Conservation (phyloP, 441 rosid species). For the Corymbia citriodora region DNA sequence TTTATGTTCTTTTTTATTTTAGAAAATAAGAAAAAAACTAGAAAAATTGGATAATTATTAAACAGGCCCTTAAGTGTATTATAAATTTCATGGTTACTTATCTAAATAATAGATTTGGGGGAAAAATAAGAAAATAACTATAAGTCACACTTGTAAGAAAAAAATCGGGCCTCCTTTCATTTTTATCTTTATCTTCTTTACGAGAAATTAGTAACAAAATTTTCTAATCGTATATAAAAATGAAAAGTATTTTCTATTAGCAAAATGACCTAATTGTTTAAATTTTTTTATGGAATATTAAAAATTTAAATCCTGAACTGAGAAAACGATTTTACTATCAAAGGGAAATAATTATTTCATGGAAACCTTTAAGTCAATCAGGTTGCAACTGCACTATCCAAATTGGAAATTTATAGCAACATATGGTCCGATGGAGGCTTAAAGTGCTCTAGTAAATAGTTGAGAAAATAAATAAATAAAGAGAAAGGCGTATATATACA, state of each 20-base stretch:
- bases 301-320: too few relatives aligned
- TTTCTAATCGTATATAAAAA: not conserved
- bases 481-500: not conserved
- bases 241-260: not conserved
- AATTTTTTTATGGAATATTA: too few relatives aligned
- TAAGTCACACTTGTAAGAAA: not conserved
- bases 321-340: not conserved
- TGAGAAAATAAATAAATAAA: too few relatives aligned
- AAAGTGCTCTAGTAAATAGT: not conserved
- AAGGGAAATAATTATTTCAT: not conserved
- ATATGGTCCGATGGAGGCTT: not conserved
- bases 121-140: not conserved
- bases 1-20: too few relatives aligned
- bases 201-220: not conserved
- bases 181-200: not conserved
- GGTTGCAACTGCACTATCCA: not conserved
- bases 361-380: not conserved
- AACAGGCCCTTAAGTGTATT: not conserved
- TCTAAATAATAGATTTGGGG: not conserved
- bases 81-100: not conserved
- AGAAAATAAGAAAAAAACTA: too few relatives aligned
- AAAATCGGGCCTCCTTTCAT: not conserved
- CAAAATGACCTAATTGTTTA: not conserved
- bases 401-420: not conserved
- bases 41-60: too few relatives aligned